Base-by-base conservation (phyloP, 1,284 basidiomycete genomes). In the Ceratobasidium sp. region DNA sequence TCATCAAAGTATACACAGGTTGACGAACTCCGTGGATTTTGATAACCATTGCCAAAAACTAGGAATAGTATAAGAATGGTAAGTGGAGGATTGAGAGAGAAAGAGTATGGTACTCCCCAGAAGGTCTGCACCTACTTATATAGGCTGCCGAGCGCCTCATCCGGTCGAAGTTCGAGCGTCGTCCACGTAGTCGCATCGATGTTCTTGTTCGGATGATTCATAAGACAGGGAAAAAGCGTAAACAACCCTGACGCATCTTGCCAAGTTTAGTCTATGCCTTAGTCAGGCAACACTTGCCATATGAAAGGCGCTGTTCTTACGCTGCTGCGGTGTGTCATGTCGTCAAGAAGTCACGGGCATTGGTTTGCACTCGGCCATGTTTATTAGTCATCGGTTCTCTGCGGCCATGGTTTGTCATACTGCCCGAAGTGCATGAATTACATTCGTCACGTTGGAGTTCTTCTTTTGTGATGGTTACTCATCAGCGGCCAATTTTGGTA, bases 1-100 rank as follows among this genome's bases (percentile, higher is more conserved):
- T 52, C 33, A 23, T 28, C 23, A n/a, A 26, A 28, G 9, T 28
- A 28, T n/a, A 33, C 13, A 52, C 20, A 6, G 17, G 10, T 10
- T 12, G 20, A 68, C 66, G 10, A 54, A 68, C 66, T 28, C 66
- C 66, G 28, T 68, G 40, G 17, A 68, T 68, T 12, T 68, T 68
- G 50, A 68, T 33, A 15, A 62, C 59, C 59, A 62, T 62, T 20
- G 40, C n/a, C 17, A 12, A 38, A 9, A 17, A 17, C 2, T 50
- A 20, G 26, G 33, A 33, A 33, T 33, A 33, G 33, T 33, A 62
- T 38, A 33, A 38, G 33, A 40, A 17, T 40, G 59, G 40, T 33
- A 62, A 40, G 20, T 13, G 13, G 26, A n/a, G 40, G 33, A 10
- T 50, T 15, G 15, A 17, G 48, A 50, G n/a, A n/a, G n/a, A n/a